phyloP scores from a whole-genome alignment of 2,329 filamentous ascomycete species.

The Epichloe baconii region DNA sequence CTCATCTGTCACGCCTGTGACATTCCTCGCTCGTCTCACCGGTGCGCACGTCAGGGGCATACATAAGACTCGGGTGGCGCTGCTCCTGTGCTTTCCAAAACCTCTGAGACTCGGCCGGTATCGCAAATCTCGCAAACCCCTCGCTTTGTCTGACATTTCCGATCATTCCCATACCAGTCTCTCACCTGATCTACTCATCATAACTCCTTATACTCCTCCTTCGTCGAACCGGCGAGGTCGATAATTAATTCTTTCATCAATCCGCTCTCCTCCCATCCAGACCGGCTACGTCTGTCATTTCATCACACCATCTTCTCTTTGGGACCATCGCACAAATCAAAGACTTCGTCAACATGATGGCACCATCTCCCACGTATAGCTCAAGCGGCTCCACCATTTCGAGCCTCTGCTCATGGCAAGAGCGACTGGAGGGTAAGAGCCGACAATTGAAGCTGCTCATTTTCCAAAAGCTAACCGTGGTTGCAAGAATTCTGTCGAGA shows the following conservation, averaged over 20 bases:
- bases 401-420: constrained; percentile 34
- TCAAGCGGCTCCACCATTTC: constrained; percentile 11
- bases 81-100: constrained; percentile 2
- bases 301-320: not conserved
- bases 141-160: constrained; percentile 4
- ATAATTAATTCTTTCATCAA: not conserved
- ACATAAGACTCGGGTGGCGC: constrained; percentile 7
- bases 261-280: not conserved
- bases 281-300: not conserved
- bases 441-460: not conserved
- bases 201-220: not conserved
- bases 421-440: constrained; percentile 38
- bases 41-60: not conserved
- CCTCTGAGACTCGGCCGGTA: constrained; percentile 5
- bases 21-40: constrained; percentile 7
- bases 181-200: not conserved
- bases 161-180: constrained; percentile 4
- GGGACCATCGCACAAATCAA: not conserved
- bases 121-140: constrained; percentile 2
- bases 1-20: constrained; percentile 4
- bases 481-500: constrained; percentile 43
- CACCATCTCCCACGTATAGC: constrained; percentile 14
- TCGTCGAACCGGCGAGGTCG: not conserved
- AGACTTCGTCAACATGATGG: constrained; percentile 9
- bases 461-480: not conserved